Percentiles rank a stretch among this genome's conserved stretches.
Evolutionary conservation across 139 green algal species (phyloP).

Genomic region (Micractinium sp.): DNA sequence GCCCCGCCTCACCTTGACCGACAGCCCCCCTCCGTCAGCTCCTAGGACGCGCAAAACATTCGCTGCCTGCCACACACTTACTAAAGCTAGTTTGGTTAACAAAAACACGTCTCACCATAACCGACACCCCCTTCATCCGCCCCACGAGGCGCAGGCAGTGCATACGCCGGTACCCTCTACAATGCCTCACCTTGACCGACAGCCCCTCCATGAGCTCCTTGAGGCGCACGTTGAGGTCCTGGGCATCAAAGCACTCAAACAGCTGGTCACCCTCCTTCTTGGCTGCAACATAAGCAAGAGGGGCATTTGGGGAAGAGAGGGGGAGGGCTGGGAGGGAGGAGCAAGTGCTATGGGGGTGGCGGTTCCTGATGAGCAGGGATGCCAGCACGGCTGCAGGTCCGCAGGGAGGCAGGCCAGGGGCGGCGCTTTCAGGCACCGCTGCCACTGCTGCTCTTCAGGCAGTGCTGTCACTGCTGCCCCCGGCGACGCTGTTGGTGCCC

Average conservation of each 20-base stretch:
- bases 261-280: slow-evolving; percentile 87
- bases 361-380: neutral
- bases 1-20: neutral
- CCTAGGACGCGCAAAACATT: too few relatives aligned
- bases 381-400: neutral
- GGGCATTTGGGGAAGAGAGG: neutral
- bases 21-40: neutral
- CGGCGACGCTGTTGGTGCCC: neutral
- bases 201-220: slow-evolving; percentile 97
- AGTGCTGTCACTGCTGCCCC: neutral
- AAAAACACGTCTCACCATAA: neutral
- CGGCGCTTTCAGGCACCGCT: neutral
- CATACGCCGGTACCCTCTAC: too few relatives aligned
- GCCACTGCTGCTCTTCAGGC: neutral
- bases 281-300: slow-evolving; percentile 38
- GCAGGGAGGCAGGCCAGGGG: neutral
- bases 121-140: too few relatives aligned
- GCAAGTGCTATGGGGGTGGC: too few relatives aligned
- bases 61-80: too few relatives aligned
- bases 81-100: too few relatives aligned
- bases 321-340: neutral
- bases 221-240: slow-evolving; percentile 93
- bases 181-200: slow-evolving; percentile 85
- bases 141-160: too few relatives aligned
- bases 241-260: slow-evolving; percentile 94